Evolutionary conservation across 2,329 filamentous ascomycete genomes (phyloP), one percentile per base, ranked within the genome.

Genomic region (Fusarium nisikadoi): DNA sequence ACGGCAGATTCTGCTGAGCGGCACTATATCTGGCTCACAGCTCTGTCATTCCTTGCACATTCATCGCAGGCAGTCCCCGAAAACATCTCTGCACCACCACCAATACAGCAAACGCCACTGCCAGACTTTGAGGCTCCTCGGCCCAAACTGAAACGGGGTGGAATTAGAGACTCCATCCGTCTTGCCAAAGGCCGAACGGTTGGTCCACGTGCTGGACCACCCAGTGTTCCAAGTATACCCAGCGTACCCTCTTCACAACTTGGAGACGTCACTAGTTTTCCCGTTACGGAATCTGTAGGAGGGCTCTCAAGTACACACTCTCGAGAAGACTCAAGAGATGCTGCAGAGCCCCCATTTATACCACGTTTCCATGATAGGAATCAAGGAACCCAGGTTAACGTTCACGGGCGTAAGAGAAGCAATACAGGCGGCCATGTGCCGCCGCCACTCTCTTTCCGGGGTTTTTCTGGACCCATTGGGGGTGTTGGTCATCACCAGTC

Each of bases 11-110:
- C 90, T 27, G 85, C 91, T 38, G 96, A 98, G 73, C 91, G 96
- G 20, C 96, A 99, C 81, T 97, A 97, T 78, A 84, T 98, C 53
- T 99, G 96, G 96, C 85, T 99, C 64, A 98, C 94, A 25, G 94
- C 96, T 2, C 86, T 99, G 25, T 97, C 95, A 0, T 99, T 98
- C 88, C 86, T 99, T 36, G 95, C 95, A 17, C 94, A 98, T 79
- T 97, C 95, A 2, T 90, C 92, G 20, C 92, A 95, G 77, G 91
- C 92, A 2, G 87, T 95, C 9, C 93, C 94, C 4, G 93, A 96
- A 57, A 89, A 94, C 20, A 84, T 91, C 7, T 80, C 88, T 19
- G 81, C 85, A 13, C 86, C 88, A 11, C 83, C 86, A 27, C 86
- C 88, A 33, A 65, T 75, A 6, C 78, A 78, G 41, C 77, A 76